These are phyloP conservation scores for Dactylonectria macrodidyma DNA, from an alignment of 2,329 filamentous ascomycete species.

Conservation along the genomic window DNA sequence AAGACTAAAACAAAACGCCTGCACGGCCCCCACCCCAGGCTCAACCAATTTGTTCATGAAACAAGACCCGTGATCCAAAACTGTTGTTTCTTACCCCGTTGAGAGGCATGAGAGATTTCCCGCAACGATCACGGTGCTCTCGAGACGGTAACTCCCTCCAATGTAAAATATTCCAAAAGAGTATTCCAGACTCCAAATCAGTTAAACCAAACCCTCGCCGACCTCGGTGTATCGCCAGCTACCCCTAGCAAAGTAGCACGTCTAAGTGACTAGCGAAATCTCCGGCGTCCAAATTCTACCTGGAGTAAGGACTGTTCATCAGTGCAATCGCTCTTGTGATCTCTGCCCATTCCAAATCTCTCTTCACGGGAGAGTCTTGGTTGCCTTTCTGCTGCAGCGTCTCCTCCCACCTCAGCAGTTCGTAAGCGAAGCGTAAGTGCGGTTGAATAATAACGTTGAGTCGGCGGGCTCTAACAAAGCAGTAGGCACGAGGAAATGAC, in stretches of 20 bases:
- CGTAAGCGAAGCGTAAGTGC: slow-evolving; percentile 94
- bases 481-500: slow-evolving; percentile 94
- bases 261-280: not conserved
- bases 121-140: not conserved
- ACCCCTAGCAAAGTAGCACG: not conserved
- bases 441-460: slow-evolving; percentile 99
- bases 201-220: not conserved
- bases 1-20: slow-evolving; percentile 12
- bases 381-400: slow-evolving; percentile 70
- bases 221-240: not conserved
- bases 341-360: slow-evolving; percentile 93
- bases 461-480: slow-evolving; percentile 91
- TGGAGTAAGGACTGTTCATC: slow-evolving; percentile 95
- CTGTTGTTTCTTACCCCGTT: not conserved
- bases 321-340: slow-evolving; percentile 91
- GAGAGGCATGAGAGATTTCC: not conserved
- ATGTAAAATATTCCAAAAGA: not conserved
- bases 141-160: not conserved
- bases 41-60: slow-evolving; percentile 1
- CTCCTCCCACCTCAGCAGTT: slow-evolving; percentile 97
- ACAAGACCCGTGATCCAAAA: not conserved
- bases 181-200: not conserved
- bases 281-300: slow-evolving; percentile 57
- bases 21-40: not conserved
- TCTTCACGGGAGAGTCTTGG: slow-evolving; percentile 64